Base-by-base conservation (phyloP, 1,139 yeast species). In the Pichia terricola region DNA sequence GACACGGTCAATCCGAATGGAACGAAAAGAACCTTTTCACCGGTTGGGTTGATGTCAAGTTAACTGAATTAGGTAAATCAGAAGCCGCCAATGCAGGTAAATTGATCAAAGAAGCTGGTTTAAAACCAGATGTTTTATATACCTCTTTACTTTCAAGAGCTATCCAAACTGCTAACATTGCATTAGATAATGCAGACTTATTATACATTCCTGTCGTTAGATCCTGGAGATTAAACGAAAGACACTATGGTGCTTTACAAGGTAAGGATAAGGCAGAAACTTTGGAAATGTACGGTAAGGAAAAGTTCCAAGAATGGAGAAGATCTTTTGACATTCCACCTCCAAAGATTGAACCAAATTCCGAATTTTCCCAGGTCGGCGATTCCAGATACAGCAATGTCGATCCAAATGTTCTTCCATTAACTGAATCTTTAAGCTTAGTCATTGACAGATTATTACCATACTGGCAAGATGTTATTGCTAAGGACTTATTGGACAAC, bases 1-100 rank as follows among this genome's bases (percentile, higher is more conserved):
- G 97, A 78, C 97, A 89, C 91, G 97, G 97, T 64, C 96, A 89
- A 77, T 85, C 95, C 72, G 96, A 86, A 69, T 89, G 96, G 96
- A 89, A 89, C 70, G 95, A 87, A 71, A 86, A 86, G 78, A 89
- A 91, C 79, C 77, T 89, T 60, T 91, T 91, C 81, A 89, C 97
- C 67, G 98, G 98, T 64, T 91, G 98, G 98, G 96, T 89, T 54
- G 97, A 89, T 68, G 94, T 87, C 56, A 76, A 78, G 65, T 79
- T 91, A 67, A 80, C 94, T 46, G 89, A 76, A 51, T 69, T 75
- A 58, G 97, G 97, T 69, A 78, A 75, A 67, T 75, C 81, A 66
- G 97, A 91, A 73, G 97, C 97, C 58, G 73, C 73, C 59, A 81
- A 85, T 67, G 98, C 96, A 56, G 98, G 97, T 69, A 89, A 80